phyloP scores from a whole-genome alignment of 2,329 filamentous ascomycete genomes.

The Pyrenochaeta sp. region DNA sequence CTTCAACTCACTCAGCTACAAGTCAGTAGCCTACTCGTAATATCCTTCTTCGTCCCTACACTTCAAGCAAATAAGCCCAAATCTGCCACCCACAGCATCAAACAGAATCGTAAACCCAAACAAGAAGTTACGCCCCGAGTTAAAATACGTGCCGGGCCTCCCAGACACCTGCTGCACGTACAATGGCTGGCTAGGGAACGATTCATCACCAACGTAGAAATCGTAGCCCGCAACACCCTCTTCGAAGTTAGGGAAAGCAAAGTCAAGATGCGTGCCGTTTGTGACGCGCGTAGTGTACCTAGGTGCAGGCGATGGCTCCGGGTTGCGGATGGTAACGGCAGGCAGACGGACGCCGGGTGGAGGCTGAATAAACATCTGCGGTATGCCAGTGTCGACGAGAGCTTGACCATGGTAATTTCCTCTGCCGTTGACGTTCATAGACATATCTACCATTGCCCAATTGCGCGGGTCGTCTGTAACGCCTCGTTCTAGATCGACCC shows the following conservation, averaged over 20 bases:
- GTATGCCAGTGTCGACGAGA: slow-evolving; percentile 14
- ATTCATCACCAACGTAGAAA: slow-evolving; percentile 14
- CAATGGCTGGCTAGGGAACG: slow-evolving; percentile 9
- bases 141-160: slow-evolving; percentile 6
- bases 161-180: slow-evolving; percentile 8
- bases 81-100: slow-evolving; percentile 15
- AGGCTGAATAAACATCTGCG: slow-evolving; percentile 15
- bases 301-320: background rate
- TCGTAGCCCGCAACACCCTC: slow-evolving; percentile 11
- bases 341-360: slow-evolving; percentile 1
- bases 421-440: background rate
- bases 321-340: slow-evolving; percentile 3
- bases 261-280: slow-evolving; percentile 9
- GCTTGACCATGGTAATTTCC: slow-evolving; percentile 2
- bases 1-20: background rate
- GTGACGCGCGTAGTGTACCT: slow-evolving; percentile 3
- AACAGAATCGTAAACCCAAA: slow-evolving; percentile 14
- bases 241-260: slow-evolving; percentile 11
- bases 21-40: background rate
- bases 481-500: slow-evolving; percentile 6
- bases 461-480: slow-evolving; percentile 10
- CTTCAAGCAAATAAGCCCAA: slow-evolving; percentile 16
- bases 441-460: slow-evolving; percentile 8
- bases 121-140: slow-evolving; percentile 16
- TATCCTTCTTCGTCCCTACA: slow-evolving; percentile 13